Base-by-base conservation (phyloP, 208 protist genomes). In the Porcisia deanei region DNA sequence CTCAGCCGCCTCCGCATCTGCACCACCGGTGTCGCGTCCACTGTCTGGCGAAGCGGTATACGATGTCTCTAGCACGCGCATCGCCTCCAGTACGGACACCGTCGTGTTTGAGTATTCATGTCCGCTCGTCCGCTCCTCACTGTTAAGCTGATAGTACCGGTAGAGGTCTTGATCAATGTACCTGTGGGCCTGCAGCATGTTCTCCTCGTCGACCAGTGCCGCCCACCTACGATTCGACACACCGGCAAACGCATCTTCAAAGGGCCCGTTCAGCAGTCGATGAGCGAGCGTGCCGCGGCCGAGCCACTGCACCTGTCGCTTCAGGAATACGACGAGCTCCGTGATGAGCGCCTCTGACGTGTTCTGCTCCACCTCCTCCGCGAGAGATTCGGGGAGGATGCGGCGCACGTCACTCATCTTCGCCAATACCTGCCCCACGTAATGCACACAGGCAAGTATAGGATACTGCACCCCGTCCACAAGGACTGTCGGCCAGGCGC, bases 131-230 rank as follows among this genome's bases (percentile, higher is more conserved):
- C 90, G 90, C 84, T 89, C 76, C 12, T 83, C 75, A 73, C 88
- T 93, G 84, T 86, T 91, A 52, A 87, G 81, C 30, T 83, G 79
- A 66, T 97, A 97, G 80, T 95, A 97, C 37, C 67, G 75, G 73
- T 90, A 94, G 37, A 97, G 80, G 69, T 91, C 81, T 20, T 64
- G 60, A 58, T 97, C 92, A 75, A 97, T 71, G 64, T 64, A 74
- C 43, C 71, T 70, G 66, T 94, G 88, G 2, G 89, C 71, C 45
- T 91, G 45, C 8, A 66, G 52, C 41, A 80, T 74, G 60, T 81
- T 61, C 37, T 84, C 84, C 73, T 92, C 88, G 77, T 91, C 85
- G 45, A 85, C 77, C 53, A 95, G 67, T 30, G 85, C 77, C n/a
- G 70, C 59, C 91, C 93, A 97, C 25, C 71, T 77, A 12, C 57